phyloP scores from a whole-genome alignment of 169 alveolate genomes.

The Eimeria nieschulzi region DNA sequence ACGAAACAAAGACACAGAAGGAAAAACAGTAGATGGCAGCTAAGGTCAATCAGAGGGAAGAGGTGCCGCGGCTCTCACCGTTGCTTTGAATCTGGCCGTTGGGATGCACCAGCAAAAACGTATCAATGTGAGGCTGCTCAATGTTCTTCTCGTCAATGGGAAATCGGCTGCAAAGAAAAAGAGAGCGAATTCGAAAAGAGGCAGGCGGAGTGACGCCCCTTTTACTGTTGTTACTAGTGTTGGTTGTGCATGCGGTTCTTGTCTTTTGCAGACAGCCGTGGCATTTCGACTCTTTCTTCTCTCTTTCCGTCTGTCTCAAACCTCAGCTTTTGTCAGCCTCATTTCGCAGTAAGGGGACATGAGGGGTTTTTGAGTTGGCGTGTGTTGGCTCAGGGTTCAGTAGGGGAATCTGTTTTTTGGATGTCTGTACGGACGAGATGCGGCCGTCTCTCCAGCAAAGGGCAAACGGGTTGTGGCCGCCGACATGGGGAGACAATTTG shows the following conservation, averaged over 20 bases:
- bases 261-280: too few species aligned
- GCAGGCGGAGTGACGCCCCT: too few species aligned
- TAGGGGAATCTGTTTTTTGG: neutral
- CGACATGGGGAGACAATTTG: conserved; percentile 41
- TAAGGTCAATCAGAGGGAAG: neutral
- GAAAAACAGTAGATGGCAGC: neutral
- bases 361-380: neutral
- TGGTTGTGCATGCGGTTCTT: too few species aligned
- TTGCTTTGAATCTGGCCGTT: conserved; percentile 40
- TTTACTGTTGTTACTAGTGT: too few species aligned
- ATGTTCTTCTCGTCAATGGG: conserved; percentile 30
- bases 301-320: neutral
- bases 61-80: conserved; percentile 14
- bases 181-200: neutral
- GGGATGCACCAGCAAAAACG: conserved; percentile 30
- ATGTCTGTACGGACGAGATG: neutral
- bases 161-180: conserved; percentile 18
- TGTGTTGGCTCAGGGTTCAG: neutral
- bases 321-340: neutral
- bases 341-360: neutral
- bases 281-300: too few species aligned
- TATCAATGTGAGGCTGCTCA: conserved; percentile 10
- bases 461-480: conserved; percentile 22
- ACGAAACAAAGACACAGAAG: neutral
- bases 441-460: conserved; percentile 16